phyloP scores from a whole-genome alignment of 768 basidiomycete species.

The Russula virescens region DNA sequence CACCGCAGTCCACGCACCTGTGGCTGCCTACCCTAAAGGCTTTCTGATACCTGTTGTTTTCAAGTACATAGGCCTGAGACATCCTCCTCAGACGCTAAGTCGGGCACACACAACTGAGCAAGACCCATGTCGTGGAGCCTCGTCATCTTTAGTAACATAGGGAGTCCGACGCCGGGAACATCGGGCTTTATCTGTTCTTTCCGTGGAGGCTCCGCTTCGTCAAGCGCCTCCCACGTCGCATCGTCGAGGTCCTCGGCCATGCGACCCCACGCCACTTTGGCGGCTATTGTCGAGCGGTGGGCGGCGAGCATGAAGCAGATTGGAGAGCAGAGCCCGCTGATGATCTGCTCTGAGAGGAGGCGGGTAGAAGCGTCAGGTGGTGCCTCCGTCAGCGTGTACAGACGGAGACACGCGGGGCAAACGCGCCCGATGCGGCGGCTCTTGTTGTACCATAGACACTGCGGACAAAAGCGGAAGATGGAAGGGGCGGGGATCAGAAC shows the following conservation, averaged over 20 bases:
- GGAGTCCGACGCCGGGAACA: slow-evolving; percentile 39
- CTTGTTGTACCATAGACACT: slow-evolving; percentile 73
- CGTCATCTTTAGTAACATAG: slow-evolving; percentile 72
- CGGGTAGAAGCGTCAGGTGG: slow-evolving; percentile 47
- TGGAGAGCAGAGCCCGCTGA: slow-evolving; percentile 75
- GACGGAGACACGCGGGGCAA: slow-evolving; percentile 70
- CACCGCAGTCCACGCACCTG: neutral
- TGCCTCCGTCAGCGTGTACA: slow-evolving; percentile 64
- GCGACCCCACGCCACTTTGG: slow-evolving; percentile 64
- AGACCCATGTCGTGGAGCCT: slow-evolving; percentile 68
- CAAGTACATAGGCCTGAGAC: neutral
- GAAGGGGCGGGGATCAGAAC: neutral
- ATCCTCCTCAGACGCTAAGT: slow-evolving; percentile 25
- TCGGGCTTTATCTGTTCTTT: slow-evolving; percentile 29
- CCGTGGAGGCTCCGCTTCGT: slow-evolving; percentile 29
- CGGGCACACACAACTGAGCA: slow-evolving; percentile 46
- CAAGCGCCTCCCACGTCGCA: slow-evolving; percentile 55
- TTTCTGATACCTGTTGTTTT: neutral
- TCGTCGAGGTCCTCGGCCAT: slow-evolving; percentile 66
- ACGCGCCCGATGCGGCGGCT: slow-evolving; percentile 63
- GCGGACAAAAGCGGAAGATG: slow-evolving; percentile 39
- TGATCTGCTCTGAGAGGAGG: slow-evolving; percentile 54
- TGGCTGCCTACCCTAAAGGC: neutral
- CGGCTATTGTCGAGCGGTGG: slow-evolving; percentile 55
- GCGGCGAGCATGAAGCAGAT: slow-evolving; percentile 72